Evolutionary conservation across 2,329 filamentous ascomycete genomes (phyloP), one percentile per base, ranked within the genome.

Genomic region (Fusarium keratoplasticum): DNA sequence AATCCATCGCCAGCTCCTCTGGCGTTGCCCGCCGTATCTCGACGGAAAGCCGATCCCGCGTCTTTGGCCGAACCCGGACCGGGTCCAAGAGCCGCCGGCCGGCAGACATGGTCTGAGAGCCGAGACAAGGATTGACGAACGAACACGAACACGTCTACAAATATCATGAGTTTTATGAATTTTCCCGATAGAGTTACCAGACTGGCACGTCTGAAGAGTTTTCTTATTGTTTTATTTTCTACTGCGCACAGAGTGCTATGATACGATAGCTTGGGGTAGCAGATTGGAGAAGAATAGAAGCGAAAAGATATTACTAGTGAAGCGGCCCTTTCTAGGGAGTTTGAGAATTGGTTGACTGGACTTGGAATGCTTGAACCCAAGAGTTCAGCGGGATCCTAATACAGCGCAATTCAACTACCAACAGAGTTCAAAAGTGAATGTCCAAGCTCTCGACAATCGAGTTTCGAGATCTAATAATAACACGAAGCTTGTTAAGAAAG

Each of bases 51-150:
- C 80, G 81, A 33, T 66, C 77, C 18, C 79, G 81, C 18, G 70
- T 72, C 35, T 78, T 83, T 40, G 77, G 80, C 62, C 79, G 81
- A 5, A 73, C 73, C n/a, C 76, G 80, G 22, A 80, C 78, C 38
- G 76, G 75, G 50, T 80, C 81, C 18, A 81, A 70, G 71, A 78
- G 72, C 57, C 68, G 76, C 35, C 71, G 55, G 20, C 79, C 77
- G 14, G 69, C 64, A 16, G 76, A 81, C 16, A 75, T 80, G 44
- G 80, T 82, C 57, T 82, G 61, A 79, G n/a, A 29, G 25, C 25
- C 10, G 47, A 29, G 50, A 20, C 27, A 52, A 16, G 8, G 18
- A 36, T 27, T 40, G 47, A 42, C 25, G 35, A 27, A 42, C 35
- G 27, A 44, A 62, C 25, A 55, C 29, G 27, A 57, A 64, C 27